Conservation (phyloP, 176 grass and related monocot species). For the Rhipidocladum racemiflorum region DNA sequence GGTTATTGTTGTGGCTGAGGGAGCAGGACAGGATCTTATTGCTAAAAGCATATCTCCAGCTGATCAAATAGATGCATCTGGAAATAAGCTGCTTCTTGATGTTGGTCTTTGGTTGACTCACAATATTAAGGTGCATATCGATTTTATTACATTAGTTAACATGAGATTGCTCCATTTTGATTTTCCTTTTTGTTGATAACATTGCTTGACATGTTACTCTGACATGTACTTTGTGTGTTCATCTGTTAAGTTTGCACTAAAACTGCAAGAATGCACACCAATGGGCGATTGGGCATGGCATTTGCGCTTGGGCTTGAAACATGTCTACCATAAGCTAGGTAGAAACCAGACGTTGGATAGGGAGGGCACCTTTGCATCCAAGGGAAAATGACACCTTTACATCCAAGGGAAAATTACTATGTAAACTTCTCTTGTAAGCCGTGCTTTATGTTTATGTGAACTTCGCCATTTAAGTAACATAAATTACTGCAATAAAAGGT, state of each 20-base stretch:
- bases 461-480: conserved; percentile 2
- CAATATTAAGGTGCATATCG: conserved; percentile 70
- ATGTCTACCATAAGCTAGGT: neutral
- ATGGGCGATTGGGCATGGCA: neutral
- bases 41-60: conserved; percentile 54
- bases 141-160: neutral
- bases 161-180: neutral
- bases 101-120: conserved; percentile 95
- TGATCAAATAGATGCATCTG: conserved; percentile 74
- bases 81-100: conserved; percentile 95
- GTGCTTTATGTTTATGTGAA: neutral
- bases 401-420: neutral
- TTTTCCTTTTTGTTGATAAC: neutral
- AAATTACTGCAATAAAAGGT: neutral
- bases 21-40: conserved; percentile 93
- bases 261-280: neutral
- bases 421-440: neutral
- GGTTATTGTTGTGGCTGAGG: conserved; percentile 95
- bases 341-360: neutral
- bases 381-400: neutral
- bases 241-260: neutral
- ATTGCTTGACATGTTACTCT: neutral
- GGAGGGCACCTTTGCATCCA: neutral
- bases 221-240: neutral
- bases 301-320: conserved; percentile 8